Evolutionary conservation across 768 basidiomycete species (phyloP).

Genomic region (Naganishia vishniacii): DNA sequence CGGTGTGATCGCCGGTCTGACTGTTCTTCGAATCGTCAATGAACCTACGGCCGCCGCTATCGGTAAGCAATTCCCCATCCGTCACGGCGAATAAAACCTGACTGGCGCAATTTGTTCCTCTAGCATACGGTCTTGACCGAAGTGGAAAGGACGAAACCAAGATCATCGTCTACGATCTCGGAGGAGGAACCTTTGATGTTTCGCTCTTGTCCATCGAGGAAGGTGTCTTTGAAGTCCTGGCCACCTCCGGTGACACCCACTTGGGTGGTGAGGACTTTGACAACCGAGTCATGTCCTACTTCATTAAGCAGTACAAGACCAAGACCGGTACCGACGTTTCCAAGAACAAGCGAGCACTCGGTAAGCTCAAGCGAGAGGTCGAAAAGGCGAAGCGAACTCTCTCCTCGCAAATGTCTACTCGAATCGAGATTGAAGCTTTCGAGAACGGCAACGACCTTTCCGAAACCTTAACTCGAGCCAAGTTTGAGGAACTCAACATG

Average conservation of each 20-base stretch:
- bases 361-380: conserved; percentile 87
- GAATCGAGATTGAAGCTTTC: conserved; percentile 92
- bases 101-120: conserved; percentile 16
- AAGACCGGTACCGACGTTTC: conserved; percentile 80
- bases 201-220: conserved; percentile 93
- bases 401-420: conserved; percentile 79
- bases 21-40: conserved; percentile 97
- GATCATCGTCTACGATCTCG: conserved; percentile 95
- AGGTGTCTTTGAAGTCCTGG: conserved; percentile 97
- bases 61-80: conserved; percentile 46
- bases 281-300: conserved; percentile 94
- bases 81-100: not conserved
- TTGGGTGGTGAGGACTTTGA: conserved; percentile 98
- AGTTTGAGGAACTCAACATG: conserved; percentile 98
- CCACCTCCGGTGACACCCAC: conserved; percentile 96
- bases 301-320: conserved; percentile 92
- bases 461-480: conserved; percentile 91
- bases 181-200: conserved; percentile 97
- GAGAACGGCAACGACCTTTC: conserved; percentile 95
- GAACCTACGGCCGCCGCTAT: conserved; percentile 98
- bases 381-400: conserved; percentile 94
- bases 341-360: conserved; percentile 73
- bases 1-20: conserved; percentile 85
- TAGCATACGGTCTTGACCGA: conserved; percentile 90
- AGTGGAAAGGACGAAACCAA: conserved; percentile 84